Evolutionary conservation across 805 yeast species (phyloP).

Genomic region (Wickerhamomyces tratensis): DNA sequence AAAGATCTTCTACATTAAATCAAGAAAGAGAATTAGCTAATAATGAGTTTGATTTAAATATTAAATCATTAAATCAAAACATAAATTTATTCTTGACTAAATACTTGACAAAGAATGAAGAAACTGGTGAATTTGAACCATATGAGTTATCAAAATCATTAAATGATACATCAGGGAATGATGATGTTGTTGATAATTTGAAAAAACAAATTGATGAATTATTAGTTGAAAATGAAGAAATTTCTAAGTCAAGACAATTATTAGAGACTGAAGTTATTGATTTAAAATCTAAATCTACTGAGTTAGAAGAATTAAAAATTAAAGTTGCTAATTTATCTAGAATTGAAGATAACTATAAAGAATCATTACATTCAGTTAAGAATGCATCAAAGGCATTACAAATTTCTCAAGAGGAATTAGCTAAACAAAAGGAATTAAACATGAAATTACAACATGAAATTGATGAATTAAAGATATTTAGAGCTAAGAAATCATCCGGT

Average conservation of each 20-base stretch:
- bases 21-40: slow-evolving; percentile 24
- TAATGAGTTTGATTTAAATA: slow-evolving; percentile 21
- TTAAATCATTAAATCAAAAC: slow-evolving; percentile 17
- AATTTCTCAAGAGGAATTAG: slow-evolving; percentile 62
- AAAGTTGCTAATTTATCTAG: slow-evolving; percentile 27
- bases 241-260: slow-evolving; percentile 22
- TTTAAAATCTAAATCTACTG: slow-evolving; percentile 13
- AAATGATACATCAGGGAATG: background rate
- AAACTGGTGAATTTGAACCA: slow-evolving; percentile 7
- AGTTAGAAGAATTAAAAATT: slow-evolving; percentile 9
- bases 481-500: slow-evolving; percentile 25
- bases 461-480: slow-evolving; percentile 54
- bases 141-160: background rate
- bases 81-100: slow-evolving; percentile 18
- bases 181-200: slow-evolving; percentile 21
- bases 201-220: slow-evolving; percentile 51
- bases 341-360: slow-evolving; percentile 58
- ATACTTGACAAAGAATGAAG: slow-evolving; percentile 13
- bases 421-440: slow-evolving; percentile 45
- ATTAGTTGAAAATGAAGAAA: slow-evolving; percentile 34
- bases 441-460: slow-evolving; percentile 52
- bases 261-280: slow-evolving; percentile 25
- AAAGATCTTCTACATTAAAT: slow-evolving; percentile 34
- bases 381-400: slow-evolving; percentile 70
- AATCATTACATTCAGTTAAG: slow-evolving; percentile 61